phyloP scores from a whole-genome alignment of 2,329 filamentous ascomycete genomes.

The Neoscytalidium dimidiatum region DNA sequence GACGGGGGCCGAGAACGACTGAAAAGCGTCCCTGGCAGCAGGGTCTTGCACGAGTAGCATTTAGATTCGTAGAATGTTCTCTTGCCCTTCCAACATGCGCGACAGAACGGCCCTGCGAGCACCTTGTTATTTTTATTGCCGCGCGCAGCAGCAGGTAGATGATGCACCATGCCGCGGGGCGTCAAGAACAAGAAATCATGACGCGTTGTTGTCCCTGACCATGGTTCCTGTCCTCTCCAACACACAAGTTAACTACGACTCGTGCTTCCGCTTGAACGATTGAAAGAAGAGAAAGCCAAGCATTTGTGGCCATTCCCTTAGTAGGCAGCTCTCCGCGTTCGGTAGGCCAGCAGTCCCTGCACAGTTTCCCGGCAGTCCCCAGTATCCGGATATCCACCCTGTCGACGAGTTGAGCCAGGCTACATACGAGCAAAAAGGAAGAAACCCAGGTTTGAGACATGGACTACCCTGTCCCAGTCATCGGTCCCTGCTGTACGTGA shows the following conservation, averaged over 20 bases:
- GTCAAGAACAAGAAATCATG: not conserved
- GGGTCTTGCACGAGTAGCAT: not conserved
- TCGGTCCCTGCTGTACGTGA: not conserved
- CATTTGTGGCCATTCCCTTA: not conserved
- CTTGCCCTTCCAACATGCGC: not conserved
- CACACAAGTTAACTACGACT: not conserved
- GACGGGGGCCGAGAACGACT: not conserved
- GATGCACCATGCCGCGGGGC: not conserved
- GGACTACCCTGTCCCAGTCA: not conserved
- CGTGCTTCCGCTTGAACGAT: not conserved
- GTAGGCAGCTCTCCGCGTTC: not conserved
- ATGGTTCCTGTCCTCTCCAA: not conserved
- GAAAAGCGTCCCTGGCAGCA: not conserved
- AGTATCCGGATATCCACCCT: not conserved
- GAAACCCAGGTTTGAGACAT: not conserved
- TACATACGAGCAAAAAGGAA: not conserved
- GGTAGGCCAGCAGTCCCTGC: not conserved
- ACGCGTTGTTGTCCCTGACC: not conserved
- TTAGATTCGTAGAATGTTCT: not conserved
- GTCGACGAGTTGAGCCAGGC: not conserved
- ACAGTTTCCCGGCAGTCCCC: not conserved
- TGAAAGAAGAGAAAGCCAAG: not conserved
- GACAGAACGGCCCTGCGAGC: not conserved
- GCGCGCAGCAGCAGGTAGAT: not conserved
- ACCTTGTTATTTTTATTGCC: not conserved